Conservation (phyloP, 2,329 filamentous ascomycete genomes). For the Colletotrichum gloeosporioides region DNA sequence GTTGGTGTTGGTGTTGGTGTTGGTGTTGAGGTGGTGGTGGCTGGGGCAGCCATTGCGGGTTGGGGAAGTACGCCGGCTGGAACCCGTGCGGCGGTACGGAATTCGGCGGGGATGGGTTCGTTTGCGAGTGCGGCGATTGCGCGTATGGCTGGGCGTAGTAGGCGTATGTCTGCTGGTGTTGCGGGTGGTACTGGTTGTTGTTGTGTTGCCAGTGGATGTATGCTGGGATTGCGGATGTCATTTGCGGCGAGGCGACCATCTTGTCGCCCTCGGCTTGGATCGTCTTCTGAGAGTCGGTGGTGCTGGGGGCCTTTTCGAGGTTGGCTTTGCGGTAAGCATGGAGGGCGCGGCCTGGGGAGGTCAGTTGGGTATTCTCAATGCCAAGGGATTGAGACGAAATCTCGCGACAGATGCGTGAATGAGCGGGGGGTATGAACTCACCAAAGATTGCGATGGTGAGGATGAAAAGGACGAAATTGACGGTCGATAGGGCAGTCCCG, state of each 20-base stretch:
- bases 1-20: not conserved
- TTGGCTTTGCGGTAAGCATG: conserved; percentile 15
- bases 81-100: conserved; percentile 14
- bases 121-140: conserved; percentile 18
- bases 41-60: conserved; percentile 13
- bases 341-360: conserved; percentile 13
- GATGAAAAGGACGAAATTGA: conserved; percentile 21
- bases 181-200: conserved; percentile 9
- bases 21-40: not conserved
- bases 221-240: conserved; percentile 14
- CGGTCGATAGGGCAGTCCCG: conserved; percentile 12
- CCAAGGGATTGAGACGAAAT: not conserved
- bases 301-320: conserved; percentile 16
- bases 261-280: conserved; percentile 17
- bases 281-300: conserved; percentile 12
- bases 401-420: not conserved
- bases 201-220: conserved; percentile 19
- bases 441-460: conserved; percentile 20
- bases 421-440: not conserved
- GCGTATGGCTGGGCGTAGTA: conserved; percentile 20
- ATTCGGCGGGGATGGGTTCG: conserved; percentile 11
- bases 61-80: conserved; percentile 18
- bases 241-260: conserved; percentile 22
- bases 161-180: conserved; percentile 14
- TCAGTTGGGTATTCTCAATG: not conserved